phyloP scores from a whole-genome alignment of 371 early-diverging fungal species.

The Mucor racemosus region DNA sequence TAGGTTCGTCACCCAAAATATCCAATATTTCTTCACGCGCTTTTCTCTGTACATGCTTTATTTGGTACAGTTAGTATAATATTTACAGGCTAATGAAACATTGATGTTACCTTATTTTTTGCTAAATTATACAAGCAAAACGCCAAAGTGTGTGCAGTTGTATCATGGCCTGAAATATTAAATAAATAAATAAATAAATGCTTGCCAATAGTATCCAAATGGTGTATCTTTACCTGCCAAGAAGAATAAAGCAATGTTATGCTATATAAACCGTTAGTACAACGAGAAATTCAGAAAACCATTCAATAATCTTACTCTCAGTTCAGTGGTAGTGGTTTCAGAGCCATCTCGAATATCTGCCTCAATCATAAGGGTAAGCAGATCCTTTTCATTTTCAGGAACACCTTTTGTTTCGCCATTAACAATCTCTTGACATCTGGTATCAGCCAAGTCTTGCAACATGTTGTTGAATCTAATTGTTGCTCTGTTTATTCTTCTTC shows the following conservation, averaged over 20 bases:
- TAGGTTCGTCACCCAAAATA: constrained; percentile 47
- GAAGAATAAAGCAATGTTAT: constrained; percentile 24
- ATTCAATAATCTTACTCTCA: constrained; percentile 11
- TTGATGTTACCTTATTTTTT: constrained; percentile 18
- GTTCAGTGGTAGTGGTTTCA: constrained; percentile 19
- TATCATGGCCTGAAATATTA: constrained; percentile 8
- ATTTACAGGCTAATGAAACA: background rate
- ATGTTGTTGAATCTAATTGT: constrained; percentile 15
- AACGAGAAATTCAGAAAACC: background rate
- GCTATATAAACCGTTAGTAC: background rate
- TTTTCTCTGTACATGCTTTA: constrained; percentile 43
- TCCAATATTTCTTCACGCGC: constrained; percentile 48
- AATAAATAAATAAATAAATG: background rate
- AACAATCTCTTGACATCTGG: constrained; percentile 17
- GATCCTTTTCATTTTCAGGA: constrained; percentile 39
- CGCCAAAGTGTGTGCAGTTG: constrained; percentile 34
- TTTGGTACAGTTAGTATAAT: background rate
- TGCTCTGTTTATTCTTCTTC: constrained; percentile 12
- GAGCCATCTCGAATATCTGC: constrained; percentile 31
- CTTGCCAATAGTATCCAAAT: too few relatives aligned
- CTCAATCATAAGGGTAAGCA: constrained; percentile 6
- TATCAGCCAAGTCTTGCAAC: constrained; percentile 12
- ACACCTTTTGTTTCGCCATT: background rate
- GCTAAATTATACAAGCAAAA: constrained; percentile 33
- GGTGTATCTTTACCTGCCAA: constrained; percentile 15